phyloP scores from a whole-genome alignment of 129 eudicot species.

The Apium graveolens region DNA sequence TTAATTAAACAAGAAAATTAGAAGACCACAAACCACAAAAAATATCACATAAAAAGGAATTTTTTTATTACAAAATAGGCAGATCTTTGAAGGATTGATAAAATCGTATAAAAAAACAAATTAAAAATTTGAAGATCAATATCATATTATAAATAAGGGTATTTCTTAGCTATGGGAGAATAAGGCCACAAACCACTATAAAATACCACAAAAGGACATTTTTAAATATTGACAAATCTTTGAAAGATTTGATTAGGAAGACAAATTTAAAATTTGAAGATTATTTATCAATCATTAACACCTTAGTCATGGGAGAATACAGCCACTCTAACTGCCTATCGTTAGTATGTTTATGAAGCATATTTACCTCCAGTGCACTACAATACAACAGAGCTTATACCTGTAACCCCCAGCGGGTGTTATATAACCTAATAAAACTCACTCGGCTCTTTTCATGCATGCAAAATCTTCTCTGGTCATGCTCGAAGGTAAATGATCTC shows the following conservation, averaged over 20 bases:
- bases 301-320: background rate
- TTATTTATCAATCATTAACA: background rate
- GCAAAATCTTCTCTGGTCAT: background rate
- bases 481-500: background rate
- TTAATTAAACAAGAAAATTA: background rate
- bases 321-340: background rate
- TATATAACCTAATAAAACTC: background rate
- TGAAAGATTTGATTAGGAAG: background rate
- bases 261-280: background rate
- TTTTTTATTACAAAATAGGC: background rate
- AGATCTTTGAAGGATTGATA: background rate
- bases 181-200: background rate
- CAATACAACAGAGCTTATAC: background rate
- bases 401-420: background rate
- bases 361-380: background rate
- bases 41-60: background rate
- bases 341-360: background rate
- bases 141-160: no score
- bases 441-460: background rate
- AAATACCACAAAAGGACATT: background rate
- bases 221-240: background rate
- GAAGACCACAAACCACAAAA: background rate
- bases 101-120: background rate
- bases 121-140: background rate
- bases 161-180: background rate